A percentile compares a stretch with the other conserved stretches of the same genome.
Conservation (phyloP, 306 rosid genomes). For the Dryas alaskensis region DNA sequence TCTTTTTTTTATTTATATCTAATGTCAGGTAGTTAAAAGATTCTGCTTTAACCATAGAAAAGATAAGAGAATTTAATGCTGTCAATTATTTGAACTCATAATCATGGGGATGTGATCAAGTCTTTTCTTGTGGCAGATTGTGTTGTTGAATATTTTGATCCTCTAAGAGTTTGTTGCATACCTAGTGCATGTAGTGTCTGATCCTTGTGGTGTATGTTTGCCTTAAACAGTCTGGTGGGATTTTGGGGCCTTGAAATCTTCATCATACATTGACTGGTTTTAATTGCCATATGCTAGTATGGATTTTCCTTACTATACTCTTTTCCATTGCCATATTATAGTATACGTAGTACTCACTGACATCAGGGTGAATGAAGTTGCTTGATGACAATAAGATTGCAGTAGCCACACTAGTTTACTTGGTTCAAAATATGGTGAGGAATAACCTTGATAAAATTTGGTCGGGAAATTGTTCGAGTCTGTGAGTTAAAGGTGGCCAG, state of each 20-base stretch:
- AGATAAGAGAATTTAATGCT: background rate
- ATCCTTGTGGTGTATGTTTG: background rate
- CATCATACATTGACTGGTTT: background rate
- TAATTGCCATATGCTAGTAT: background rate
- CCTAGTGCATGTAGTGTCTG: background rate
- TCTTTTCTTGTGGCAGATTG: background rate
- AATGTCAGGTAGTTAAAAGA: background rate
- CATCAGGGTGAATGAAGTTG: background rate
- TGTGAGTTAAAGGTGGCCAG: background rate
- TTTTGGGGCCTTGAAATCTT: background rate
- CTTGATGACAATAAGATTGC: conserved; percentile 1
- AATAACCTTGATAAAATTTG: background rate
- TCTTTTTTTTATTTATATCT: background rate
- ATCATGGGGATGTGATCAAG: background rate
- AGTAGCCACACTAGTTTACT: background rate
- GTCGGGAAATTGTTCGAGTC: background rate
- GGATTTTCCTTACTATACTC: too few relatives aligned
- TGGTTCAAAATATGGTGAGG: background rate
- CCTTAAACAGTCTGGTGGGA: background rate
- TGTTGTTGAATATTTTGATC: background rate
- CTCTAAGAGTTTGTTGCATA: background rate
- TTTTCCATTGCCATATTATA: background rate
- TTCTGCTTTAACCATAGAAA: background rate
- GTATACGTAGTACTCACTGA: background rate
- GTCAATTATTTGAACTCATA: background rate